phyloP scores from a whole-genome alignment of 768 basidiomycete genomes.

The Tylopilus felleus region DNA sequence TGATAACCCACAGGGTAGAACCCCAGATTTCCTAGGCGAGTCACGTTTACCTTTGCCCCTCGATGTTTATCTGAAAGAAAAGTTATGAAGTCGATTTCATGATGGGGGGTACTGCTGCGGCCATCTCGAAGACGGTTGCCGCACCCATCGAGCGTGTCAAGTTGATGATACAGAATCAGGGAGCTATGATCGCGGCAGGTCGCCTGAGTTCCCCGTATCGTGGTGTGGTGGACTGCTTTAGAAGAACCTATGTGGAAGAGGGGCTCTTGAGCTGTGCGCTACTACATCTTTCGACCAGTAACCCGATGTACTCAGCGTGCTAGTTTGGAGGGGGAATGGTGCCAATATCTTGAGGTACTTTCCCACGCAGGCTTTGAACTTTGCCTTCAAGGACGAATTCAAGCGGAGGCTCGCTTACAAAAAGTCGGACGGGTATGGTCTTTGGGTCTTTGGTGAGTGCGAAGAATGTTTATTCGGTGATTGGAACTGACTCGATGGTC shows the following conservation, averaged over 20 bases:
- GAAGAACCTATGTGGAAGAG: slow-evolving; percentile 34
- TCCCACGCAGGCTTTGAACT: slow-evolving; percentile 46
- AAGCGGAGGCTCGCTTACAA: slow-evolving; percentile 38
- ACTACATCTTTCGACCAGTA: neutral
- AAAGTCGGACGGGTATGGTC: slow-evolving; percentile 34
- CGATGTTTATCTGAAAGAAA: slow-evolving; percentile 3
- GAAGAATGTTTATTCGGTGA: neutral
- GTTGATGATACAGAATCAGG: slow-evolving; percentile 39
- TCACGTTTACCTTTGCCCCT: neutral
- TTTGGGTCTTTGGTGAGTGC: slow-evolving; percentile 35
- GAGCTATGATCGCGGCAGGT: slow-evolving; percentile 35
- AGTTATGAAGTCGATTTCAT: slow-evolving; percentile 31
- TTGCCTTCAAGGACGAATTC: slow-evolving; percentile 46
- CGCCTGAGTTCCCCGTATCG: slow-evolving; percentile 36
- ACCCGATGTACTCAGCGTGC: slow-evolving; percentile 3
- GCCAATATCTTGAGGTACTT: slow-evolving; percentile 45
- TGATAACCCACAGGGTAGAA: neutral
- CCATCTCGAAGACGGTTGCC: slow-evolving; percentile 39
- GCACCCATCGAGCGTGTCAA: slow-evolving; percentile 43
- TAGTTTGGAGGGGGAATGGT: slow-evolving; percentile 45
- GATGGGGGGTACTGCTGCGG: slow-evolving; percentile 35
- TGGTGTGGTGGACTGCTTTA: slow-evolving; percentile 37
- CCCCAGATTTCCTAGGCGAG: slow-evolving; percentile 18
- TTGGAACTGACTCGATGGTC: neutral
- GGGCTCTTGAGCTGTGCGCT: slow-evolving; percentile 36